A percentile compares a stretch with the other conserved stretches of the same genome.
Evolutionary conservation across 2,329 filamentous ascomycete genomes (phyloP).

Genomic region (Penicillium freii): DNA sequence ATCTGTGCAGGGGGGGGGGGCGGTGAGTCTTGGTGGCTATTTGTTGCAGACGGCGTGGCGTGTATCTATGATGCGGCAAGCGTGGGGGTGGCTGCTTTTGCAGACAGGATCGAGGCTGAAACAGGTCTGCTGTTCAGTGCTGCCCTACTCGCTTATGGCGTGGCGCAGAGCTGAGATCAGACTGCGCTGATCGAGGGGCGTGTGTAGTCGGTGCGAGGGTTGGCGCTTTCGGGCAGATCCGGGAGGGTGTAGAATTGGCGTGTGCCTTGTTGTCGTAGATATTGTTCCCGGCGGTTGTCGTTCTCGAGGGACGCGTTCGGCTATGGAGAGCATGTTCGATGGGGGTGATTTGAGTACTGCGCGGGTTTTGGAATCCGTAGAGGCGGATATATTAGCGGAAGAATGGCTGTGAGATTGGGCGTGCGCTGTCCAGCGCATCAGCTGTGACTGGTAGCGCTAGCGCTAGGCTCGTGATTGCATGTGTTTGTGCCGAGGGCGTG

Average conservation of each 20-base stretch:
- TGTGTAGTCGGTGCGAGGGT: neutral
- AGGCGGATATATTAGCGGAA: neutral
- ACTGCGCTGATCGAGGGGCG: neutral
- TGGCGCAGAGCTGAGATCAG: neutral
- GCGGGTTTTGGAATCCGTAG: neutral
- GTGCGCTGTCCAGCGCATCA: neutral
- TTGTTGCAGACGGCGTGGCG: neutral
- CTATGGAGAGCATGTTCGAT: too few relatives aligned
- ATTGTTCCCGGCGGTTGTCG: neutral
- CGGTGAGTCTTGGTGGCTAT: too few relatives aligned
- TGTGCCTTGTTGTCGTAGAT: neutral
- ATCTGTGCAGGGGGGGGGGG: neutral
- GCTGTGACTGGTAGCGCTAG: neutral
- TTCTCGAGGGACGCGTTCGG: neutral
- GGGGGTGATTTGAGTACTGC: neutral
- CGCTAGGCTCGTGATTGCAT: neutral
- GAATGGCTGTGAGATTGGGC: neutral
- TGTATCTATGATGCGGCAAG: neutral
- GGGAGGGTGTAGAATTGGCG: neutral
- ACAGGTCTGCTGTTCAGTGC: neutral
- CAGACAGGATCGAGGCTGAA: neutral
- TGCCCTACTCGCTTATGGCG: neutral
- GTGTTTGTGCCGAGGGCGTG: slow-evolving; percentile 3
- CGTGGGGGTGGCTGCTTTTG: too few relatives aligned
- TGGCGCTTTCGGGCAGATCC: neutral